phyloP scores from a whole-genome alignment of 805 yeast species.

The Komagataella pseudopastoris region DNA sequence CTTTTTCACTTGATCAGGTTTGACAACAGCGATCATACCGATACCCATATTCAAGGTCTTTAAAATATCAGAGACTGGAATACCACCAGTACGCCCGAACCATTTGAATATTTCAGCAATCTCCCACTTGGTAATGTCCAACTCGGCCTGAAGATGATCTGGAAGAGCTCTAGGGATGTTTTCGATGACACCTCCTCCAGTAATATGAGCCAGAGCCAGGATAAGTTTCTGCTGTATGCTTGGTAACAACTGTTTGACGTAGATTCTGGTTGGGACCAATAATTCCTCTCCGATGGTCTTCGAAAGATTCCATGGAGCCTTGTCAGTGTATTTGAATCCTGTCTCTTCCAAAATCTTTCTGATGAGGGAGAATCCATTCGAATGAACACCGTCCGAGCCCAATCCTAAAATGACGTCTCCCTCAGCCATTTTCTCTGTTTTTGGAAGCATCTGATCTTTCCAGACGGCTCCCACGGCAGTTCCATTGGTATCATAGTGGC shows the following conservation, averaged over 20 bases:
- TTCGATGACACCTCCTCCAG: slow-evolving; percentile 97
- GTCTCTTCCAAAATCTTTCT: slow-evolving; percentile 79
- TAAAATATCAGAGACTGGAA: slow-evolving; percentile 71
- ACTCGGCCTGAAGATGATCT: slow-evolving; percentile 56
- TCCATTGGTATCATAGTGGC: slow-evolving; percentile 97
- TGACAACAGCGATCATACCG: slow-evolving; percentile 89
- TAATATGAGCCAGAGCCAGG: slow-evolving; percentile 89
- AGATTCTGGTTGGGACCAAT: slow-evolving; percentile 83
- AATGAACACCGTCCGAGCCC: slow-evolving; percentile 87
- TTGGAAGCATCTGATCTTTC: slow-evolving; percentile 65
- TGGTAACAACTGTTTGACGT: slow-evolving; percentile 81
- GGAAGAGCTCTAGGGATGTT: slow-evolving; percentile 95
- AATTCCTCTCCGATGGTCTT: slow-evolving; percentile 77
- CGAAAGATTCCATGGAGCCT: slow-evolving; percentile 74
- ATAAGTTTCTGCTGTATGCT: slow-evolving; percentile 54
- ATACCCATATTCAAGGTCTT: slow-evolving; percentile 94
- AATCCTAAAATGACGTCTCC: slow-evolving; percentile 84
- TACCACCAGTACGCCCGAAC: slow-evolving; percentile 86
- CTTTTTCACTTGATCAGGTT: slow-evolving; percentile 45
- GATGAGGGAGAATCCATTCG: slow-evolving; percentile 91
- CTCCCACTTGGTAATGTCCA: slow-evolving; percentile 72
- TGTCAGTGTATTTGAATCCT: slow-evolving; percentile 55
- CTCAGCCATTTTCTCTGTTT: slow-evolving; percentile 43
- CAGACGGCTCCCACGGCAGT: slow-evolving; percentile 96
- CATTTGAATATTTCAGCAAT: slow-evolving; percentile 86